These are phyloP conservation scores for Holtermanniella nyarrowii DNA, from an alignment of 768 basidiomycete species.

Conservation along the genomic window DNA sequence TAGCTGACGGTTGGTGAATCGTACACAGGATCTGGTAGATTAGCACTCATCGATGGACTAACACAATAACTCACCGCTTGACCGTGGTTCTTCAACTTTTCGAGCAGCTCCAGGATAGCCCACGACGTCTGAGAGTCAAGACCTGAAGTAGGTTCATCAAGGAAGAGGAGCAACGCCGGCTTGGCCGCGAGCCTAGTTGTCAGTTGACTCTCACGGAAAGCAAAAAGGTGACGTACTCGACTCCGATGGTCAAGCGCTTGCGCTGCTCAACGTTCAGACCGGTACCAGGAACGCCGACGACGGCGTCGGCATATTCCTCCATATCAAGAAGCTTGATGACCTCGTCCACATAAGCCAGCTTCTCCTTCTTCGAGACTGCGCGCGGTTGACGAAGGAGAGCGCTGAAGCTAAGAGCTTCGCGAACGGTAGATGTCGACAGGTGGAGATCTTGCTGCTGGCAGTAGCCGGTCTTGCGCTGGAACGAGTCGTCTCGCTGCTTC, in stretches of 20 bases:
- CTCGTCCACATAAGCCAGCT: constrained; percentile 44
- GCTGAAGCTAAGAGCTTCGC: constrained; percentile 44
- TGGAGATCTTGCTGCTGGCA: constrained; percentile 44
- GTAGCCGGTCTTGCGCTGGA: constrained; percentile 45
- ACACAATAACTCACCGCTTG: constrained; percentile 29
- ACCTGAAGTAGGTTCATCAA: constrained; percentile 47
- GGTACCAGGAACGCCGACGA: constrained; percentile 40
- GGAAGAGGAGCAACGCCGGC: constrained; percentile 44
- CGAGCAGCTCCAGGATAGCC: constrained; percentile 55
- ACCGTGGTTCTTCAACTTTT: constrained; percentile 43
- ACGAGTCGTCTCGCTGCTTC: constrained; percentile 40
- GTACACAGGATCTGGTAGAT: constrained; percentile 39
- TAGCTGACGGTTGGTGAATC: constrained; percentile 53
- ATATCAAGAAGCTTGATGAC: constrained; percentile 44
- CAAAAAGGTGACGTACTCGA: constrained; percentile 28
- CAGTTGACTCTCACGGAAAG: background rate
- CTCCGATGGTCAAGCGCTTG: constrained; percentile 38
- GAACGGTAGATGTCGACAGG: constrained; percentile 41
- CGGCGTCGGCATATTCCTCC: constrained; percentile 36
- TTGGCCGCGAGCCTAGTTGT: constrained; percentile 33
- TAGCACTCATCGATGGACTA: background rate
- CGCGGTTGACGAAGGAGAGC: constrained; percentile 44
- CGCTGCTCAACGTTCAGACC: constrained; percentile 35
- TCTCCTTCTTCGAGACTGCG: constrained; percentile 37
- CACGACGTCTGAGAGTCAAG: constrained; percentile 74